These are phyloP conservation scores for Mentha longifolia DNA, from an alignment of 257 asterid genomes.

Conservation along the genomic window DNA sequence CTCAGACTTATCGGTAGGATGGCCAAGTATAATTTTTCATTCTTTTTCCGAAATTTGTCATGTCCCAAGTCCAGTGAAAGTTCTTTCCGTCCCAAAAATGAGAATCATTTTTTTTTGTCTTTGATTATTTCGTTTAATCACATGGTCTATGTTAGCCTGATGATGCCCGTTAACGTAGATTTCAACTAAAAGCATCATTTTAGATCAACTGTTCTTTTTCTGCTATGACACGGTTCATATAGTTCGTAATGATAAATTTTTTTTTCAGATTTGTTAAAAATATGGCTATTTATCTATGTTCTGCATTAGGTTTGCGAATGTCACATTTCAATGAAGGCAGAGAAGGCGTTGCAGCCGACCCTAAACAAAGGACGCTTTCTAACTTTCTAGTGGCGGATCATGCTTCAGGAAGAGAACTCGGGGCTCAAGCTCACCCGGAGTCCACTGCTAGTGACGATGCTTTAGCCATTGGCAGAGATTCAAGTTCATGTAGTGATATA, in stretches of 20 bases:
- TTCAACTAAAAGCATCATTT: not conserved
- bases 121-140: too few relatives aligned
- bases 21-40: constrained; percentile 18
- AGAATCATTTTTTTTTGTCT: too few relatives aligned
- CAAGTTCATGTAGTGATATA: constrained; percentile 38
- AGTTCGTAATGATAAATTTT: not conserved
- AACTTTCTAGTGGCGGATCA: constrained; percentile 58
- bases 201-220: not conserved
- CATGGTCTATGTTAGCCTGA: too few relatives aligned
- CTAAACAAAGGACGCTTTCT: constrained; percentile 80
- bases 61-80: too few relatives aligned
- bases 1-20: constrained; percentile 88
- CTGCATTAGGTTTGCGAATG: constrained; percentile 72
- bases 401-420: constrained; percentile 42
- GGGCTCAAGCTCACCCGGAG: constrained; percentile 36
- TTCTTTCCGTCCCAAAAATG: too few relatives aligned
- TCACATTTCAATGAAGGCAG: constrained; percentile 75
- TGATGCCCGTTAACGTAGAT: too few relatives aligned
- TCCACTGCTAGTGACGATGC: constrained; percentile 43
- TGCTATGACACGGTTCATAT: not conserved
- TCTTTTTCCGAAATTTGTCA: constrained; percentile 15
- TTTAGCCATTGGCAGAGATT: constrained; percentile 37
- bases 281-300: constrained; percentile 22
- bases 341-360: constrained; percentile 59
- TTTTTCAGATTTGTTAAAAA: not conserved